Evolutionary conservation across 345 rosid species (phyloP), one percentile per base, ranked within the genome.

Genomic region (Erodium maritimum): DNA sequence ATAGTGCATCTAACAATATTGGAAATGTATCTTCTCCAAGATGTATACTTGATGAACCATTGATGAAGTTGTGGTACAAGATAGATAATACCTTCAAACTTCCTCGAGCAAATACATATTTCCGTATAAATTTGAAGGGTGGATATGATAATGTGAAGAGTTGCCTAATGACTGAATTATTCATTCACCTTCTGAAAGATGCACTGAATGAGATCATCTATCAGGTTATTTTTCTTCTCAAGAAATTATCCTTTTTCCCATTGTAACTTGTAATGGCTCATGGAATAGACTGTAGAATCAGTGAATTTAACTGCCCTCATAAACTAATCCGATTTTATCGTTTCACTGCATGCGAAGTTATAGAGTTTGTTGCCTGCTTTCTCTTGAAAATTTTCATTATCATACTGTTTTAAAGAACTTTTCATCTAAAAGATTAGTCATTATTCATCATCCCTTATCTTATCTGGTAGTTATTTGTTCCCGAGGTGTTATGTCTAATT

Each of bases 41-140:
- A 61, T 89, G 91, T 62, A 76, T 93, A 65, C 64, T 85, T 64
- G 90, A 89, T 42, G 91, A 87, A 64, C 86, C 95, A 18, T 66
- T 78, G 55, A 79, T 93, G 77, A 89, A 83, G 79, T 70, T 93
- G 56, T 93, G 99, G 99, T 85, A 86, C 85, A 93, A 93, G 86
- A 91, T 80, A 24, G 99, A 93, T 59, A 72, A 67, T 53, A 78
- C 88, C 50, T 89, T 89, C 61, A 88, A 82, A 77, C 72, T 81
- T 63, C 99, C 96, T 57, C 96, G 96, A 52, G 91, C 85, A 51
- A 93, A 87, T 78, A 63, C 90, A 37, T 93, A 82, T 76, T 93
- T 89, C 75, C 75, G 79, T 60, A 80, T 89, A 64, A 86, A 89
- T 79, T 67, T 93, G 77, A 89, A 85, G 69, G 95, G 87, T 24